A percentile compares a stretch with the other conserved stretches of the same genome.
phyloP scores from a whole-genome alignment of 129 eudicot genomes.

The Pulicaria dysenterica region DNA sequence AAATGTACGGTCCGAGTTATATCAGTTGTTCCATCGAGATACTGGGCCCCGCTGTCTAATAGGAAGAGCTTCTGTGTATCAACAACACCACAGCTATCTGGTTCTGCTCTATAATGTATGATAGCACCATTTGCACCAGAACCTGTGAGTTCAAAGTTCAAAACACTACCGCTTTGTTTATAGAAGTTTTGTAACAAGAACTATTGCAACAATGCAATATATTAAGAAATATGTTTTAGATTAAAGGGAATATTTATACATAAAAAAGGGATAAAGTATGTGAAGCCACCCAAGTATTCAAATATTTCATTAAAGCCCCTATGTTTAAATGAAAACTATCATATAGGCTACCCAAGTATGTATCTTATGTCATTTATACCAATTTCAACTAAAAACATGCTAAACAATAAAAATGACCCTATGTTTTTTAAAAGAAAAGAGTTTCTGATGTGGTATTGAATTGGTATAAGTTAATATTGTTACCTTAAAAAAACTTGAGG shows the following conservation, averaged over 20 bases:
- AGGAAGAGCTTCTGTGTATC: slow-evolving; percentile 77
- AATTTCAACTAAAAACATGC: too few relatives aligned
- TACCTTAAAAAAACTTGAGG: too few relatives aligned
- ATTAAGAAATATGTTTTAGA: not conserved
- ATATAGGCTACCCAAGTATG: too few relatives aligned
- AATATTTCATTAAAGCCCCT: too few relatives aligned
- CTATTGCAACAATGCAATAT: not conserved
- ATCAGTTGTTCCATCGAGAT: slow-evolving; percentile 96
- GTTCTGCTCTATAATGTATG: slow-evolving; percentile 94
- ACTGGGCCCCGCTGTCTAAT: slow-evolving; percentile 95
- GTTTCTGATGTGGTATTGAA: too few relatives aligned
- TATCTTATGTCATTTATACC: too few relatives aligned
- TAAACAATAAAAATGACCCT: too few relatives aligned
- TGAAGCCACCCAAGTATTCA: too few relatives aligned
- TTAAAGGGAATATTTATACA: not conserved
- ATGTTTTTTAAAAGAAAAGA: too few relatives aligned
- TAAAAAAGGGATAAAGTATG: not conserved
- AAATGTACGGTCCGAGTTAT: slow-evolving; percentile 92
- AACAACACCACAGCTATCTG: slow-evolving; percentile 71
- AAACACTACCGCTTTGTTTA: slow-evolving; percentile 4
- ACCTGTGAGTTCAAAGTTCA: slow-evolving; percentile 43
- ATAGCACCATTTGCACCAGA: slow-evolving; percentile 99
- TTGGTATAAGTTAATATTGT: too few relatives aligned
- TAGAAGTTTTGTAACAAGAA: slow-evolving; percentile 2
- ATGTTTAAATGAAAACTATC: too few relatives aligned